Conservation (phyloP, 202 grass and related monocot species). For the Sporobolus alterniflorus region DNA sequence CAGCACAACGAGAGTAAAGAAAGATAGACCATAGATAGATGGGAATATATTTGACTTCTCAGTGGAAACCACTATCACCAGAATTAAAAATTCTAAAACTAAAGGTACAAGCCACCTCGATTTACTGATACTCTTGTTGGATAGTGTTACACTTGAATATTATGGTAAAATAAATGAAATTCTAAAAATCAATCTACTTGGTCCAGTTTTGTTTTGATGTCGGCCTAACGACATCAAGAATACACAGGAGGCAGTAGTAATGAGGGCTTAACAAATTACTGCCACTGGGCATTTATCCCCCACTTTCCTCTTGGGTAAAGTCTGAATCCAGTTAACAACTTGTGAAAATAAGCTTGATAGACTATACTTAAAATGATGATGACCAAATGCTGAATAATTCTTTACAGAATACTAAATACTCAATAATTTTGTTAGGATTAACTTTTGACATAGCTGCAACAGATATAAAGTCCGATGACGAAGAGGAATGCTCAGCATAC, state of each 20-base stretch:
- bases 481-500: slow-evolving; percentile 51
- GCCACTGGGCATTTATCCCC: not conserved
- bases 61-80: not conserved
- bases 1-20: not conserved
- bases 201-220: not conserved
- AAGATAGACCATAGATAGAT: not conserved
- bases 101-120: not conserved
- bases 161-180: not conserved
- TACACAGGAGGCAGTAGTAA: not conserved
- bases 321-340: not conserved
- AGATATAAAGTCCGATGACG: not conserved
- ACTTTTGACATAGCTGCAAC: slow-evolving; percentile 11
- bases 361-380: not conserved
- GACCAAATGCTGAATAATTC: not conserved
- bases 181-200: no score
- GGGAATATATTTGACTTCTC: not conserved
- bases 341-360: slow-evolving; percentile 11
- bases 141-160: slow-evolving; percentile 1
- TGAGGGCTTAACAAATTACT: slow-evolving; percentile 20
- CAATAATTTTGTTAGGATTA: not conserved
- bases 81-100: not conserved
- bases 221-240: not conserved
- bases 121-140: not conserved
- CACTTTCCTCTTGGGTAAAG: not conserved
- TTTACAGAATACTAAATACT: not conserved